phyloP scores from a whole-genome alignment of 2,329 filamentous ascomycete genomes.

The Aspergillus jensenii region DNA sequence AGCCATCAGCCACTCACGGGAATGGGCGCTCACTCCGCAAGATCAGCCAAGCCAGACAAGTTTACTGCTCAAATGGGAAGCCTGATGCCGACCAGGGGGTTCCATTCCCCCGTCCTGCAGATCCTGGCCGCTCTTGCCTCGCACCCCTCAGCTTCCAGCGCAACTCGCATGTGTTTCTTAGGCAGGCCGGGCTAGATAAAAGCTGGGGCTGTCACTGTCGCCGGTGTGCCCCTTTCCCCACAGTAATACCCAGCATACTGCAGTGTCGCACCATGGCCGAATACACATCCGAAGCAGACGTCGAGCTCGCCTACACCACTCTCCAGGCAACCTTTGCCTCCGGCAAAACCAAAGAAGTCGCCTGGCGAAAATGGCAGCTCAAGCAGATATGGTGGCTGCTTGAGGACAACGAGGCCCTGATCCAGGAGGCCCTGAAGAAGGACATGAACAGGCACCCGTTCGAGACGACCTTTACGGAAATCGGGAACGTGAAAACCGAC shows the following conservation, averaged over 20 bases:
- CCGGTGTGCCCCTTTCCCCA: no score
- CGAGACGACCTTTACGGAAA: constrained; percentile 35
- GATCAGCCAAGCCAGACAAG: neutral
- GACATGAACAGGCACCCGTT: constrained; percentile 39
- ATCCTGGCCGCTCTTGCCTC: neutral
- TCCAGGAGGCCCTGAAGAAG: constrained; percentile 32
- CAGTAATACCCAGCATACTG: no score
- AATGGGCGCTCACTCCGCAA: no score
- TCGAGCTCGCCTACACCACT: constrained; percentile 4
- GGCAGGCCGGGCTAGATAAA: no score
- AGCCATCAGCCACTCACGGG: no score
- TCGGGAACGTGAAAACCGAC: constrained; percentile 34
- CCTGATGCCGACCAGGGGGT: no score
- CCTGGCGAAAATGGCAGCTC: constrained; percentile 45
- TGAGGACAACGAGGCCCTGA: constrained; percentile 38
- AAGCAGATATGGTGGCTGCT: constrained; percentile 46
- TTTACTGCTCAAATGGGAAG: neutral
- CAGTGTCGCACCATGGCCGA: neutral
- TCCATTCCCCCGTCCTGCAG: neutral
- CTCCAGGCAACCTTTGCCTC: constrained; percentile 25
- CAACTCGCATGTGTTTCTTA: neutral
- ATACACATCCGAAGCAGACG: constrained; percentile 3
- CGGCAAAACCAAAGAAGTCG: constrained; percentile 36
- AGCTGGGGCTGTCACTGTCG: no score
- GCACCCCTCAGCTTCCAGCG: neutral